phyloP scores from a whole-genome alignment of 2,329 filamentous ascomycete genomes.

The Beauveria medogensis region DNA sequence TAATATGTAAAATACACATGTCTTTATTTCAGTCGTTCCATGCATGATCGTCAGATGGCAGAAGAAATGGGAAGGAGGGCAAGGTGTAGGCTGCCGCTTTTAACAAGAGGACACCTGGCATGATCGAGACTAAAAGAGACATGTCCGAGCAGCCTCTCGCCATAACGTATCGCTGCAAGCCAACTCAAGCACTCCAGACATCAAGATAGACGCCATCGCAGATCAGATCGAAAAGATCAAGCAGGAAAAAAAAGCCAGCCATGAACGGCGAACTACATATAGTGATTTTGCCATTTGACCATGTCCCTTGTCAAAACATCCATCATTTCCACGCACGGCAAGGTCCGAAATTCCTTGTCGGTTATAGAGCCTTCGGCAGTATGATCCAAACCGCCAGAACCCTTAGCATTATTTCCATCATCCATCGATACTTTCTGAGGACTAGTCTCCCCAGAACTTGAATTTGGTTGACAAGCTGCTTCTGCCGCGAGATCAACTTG shows the following conservation, averaged over 20 bases:
- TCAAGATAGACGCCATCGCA: neutral
- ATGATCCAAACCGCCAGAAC: conserved; percentile 10
- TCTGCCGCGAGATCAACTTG: conserved; percentile 78
- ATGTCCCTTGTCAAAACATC: conserved; percentile 72
- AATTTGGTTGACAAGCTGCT: conserved; percentile 33
- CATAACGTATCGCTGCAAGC: neutral
- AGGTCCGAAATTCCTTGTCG: conserved; percentile 58
- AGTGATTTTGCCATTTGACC: conserved; percentile 78
- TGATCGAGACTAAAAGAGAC: neutral
- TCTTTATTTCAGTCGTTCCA: neutral
- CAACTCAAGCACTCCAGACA: neutral
- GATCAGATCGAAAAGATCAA: neutral
- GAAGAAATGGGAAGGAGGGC: neutral
- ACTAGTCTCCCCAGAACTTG: conserved; percentile 31
- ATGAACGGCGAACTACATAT: conserved; percentile 24
- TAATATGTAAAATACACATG: neutral
- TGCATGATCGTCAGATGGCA: neutral
- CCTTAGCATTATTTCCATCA: neutral
- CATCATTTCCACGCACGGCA: conserved; percentile 85
- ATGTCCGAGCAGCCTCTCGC: neutral
- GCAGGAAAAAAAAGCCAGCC: neutral
- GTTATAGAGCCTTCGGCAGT: neutral
- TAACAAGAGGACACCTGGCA: neutral
- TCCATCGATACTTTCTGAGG: conserved; percentile 27
- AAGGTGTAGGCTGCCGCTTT: no score